These are phyloP conservation scores for Scedosporium aurantiacum DNA, from an alignment of 2,329 filamentous ascomycete genomes.

Conservation along the genomic window DNA sequence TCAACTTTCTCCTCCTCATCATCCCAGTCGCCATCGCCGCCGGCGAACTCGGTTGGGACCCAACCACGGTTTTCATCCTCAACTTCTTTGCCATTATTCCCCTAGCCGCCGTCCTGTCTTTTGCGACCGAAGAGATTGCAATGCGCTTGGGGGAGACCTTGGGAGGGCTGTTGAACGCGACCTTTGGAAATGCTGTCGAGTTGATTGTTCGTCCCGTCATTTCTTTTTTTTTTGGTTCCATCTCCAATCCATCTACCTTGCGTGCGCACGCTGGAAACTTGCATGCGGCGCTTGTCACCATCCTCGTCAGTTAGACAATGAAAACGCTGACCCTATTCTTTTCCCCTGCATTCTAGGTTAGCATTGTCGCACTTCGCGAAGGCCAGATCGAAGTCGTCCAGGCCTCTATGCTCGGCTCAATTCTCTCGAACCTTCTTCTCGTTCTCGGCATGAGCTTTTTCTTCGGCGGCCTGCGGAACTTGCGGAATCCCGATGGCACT, in stretches of 20 bases:
- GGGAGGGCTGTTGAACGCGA: slow-evolving; percentile 64
- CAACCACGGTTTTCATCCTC: slow-evolving; percentile 59
- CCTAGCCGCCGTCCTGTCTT: slow-evolving; percentile 61
- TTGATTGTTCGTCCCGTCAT: slow-evolving; percentile 47
- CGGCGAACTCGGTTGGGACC: slow-evolving; percentile 49
- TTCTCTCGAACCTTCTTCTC: slow-evolving; percentile 86
- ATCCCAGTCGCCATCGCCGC: slow-evolving; percentile 64
- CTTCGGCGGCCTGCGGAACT: slow-evolving; percentile 58
- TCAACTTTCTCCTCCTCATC: slow-evolving; percentile 62
- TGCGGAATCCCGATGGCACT: slow-evolving; percentile 41
- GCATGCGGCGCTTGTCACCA: background rate
- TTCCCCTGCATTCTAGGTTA: slow-evolving; percentile 51
- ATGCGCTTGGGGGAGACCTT: slow-evolving; percentile 61
- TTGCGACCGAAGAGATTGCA: slow-evolving; percentile 69
- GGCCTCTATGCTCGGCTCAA: slow-evolving; percentile 91
- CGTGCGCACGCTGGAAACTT: background rate
- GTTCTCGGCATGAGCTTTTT: slow-evolving; percentile 76
- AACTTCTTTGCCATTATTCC: slow-evolving; percentile 77
- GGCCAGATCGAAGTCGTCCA: slow-evolving; percentile 94
- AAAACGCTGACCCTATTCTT: no score
- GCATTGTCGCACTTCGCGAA: slow-evolving; percentile 77
- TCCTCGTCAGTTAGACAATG: background rate
- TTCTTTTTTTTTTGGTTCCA: background rate
- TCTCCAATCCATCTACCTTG: background rate
- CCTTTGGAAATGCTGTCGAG: slow-evolving; percentile 72